A percentile compares a stretch with the other conserved stretches of the same genome.
Evolutionary conservation across 306 rosid genomes (phyloP).

Genomic region (Prosopis cineraria): DNA sequence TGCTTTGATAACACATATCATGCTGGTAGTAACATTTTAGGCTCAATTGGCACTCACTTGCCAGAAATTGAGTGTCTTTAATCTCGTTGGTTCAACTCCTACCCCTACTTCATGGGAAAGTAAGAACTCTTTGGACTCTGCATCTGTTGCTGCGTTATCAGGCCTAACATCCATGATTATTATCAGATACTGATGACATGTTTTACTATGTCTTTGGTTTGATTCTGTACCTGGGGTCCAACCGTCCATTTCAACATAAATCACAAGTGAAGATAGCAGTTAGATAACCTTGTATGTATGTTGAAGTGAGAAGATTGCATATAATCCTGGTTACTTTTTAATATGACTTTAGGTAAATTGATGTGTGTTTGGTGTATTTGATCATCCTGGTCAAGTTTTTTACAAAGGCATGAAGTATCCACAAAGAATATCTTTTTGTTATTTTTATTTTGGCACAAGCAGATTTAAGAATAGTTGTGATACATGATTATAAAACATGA

Average conservation of each 20-base stretch:
- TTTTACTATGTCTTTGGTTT: neutral
- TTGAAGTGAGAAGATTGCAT: neutral
- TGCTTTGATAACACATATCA: neutral
- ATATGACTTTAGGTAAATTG: neutral
- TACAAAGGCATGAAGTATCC: neutral
- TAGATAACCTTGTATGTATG: neutral
- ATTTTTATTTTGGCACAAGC: neutral
- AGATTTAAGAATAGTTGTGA: neutral
- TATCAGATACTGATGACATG: too few relatives aligned
- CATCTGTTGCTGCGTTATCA: neutral
- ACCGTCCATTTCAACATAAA: neutral
- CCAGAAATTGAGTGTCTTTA: neutral
- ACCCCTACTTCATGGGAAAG: neutral
- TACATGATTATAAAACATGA: neutral
- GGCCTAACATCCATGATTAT: neutral
- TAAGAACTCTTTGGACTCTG: neutral
- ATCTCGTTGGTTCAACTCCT: neutral
- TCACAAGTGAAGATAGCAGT: neutral
- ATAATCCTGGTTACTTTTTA: neutral
- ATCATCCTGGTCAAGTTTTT: neutral
- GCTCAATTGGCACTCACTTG: neutral
- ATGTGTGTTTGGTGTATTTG: neutral
- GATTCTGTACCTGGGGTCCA: neutral
- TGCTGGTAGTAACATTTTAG: neutral
- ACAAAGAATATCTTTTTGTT: neutral